Percentiles rank a stretch among this genome's conserved stretches.
phyloP scores from a whole-genome alignment of 352 stramenopile genomes.

The Bremia lactucae region DNA sequence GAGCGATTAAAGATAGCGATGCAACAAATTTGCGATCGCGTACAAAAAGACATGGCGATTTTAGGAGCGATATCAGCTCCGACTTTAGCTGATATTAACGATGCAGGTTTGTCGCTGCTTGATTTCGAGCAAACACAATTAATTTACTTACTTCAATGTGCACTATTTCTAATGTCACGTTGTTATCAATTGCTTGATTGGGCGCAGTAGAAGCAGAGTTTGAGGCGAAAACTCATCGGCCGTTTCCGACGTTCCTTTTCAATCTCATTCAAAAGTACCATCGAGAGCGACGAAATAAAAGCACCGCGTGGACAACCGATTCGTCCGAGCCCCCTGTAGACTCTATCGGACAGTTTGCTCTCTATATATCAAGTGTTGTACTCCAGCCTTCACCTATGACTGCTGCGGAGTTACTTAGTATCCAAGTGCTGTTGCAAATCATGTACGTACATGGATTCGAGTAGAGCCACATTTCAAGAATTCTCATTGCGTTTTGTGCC shows the following conservation, averaged over 20 bases:
- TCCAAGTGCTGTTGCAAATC: constrained; percentile 74
- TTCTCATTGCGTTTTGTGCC: background rate
- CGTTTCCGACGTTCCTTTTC: constrained; percentile 64
- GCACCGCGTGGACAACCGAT: constrained; percentile 37
- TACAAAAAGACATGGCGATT: constrained; percentile 27
- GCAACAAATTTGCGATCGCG: constrained; percentile 38
- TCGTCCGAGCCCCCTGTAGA: constrained; percentile 61
- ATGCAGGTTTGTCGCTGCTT: constrained; percentile 30
- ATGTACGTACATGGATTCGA: constrained; percentile 39
- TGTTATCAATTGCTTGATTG: constrained; percentile 13
- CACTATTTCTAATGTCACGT: constrained; percentile 2
- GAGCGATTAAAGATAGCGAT: constrained; percentile 37
- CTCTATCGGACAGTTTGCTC: constrained; percentile 66
- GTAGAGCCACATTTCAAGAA: background rate
- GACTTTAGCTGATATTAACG: constrained; percentile 39
- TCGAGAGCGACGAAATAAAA: constrained; percentile 45
- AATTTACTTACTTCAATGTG: constrained; percentile 12
- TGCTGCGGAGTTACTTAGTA: constrained; percentile 42
- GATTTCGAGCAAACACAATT: too few species aligned
- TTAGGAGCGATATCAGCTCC: constrained; percentile 18
- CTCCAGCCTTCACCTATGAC: constrained; percentile 48
- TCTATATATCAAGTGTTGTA: constrained; percentile 63
- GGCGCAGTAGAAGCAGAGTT: constrained; percentile 77
- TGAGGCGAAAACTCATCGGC: constrained; percentile 66
- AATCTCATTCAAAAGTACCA: constrained; percentile 83